Conservation (phyloP, 2,329 filamentous ascomycete genomes). For the Xylaria hypoxylon region DNA sequence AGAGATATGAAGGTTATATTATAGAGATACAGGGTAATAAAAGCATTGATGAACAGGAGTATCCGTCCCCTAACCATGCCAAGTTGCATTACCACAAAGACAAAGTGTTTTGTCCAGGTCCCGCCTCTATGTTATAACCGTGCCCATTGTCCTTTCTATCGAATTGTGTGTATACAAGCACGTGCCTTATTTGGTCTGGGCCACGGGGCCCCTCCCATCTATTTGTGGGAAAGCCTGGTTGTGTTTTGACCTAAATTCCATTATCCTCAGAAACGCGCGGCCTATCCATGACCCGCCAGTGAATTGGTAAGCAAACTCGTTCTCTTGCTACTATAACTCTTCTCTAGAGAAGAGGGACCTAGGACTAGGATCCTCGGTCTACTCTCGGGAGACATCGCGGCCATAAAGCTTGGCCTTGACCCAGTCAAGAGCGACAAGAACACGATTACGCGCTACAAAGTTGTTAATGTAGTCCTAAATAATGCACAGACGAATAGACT, state of each 20-base stretch:
- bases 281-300: constrained; percentile 3
- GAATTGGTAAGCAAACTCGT: constrained; percentile 11
- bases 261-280: not conserved
- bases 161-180: constrained; percentile 27
- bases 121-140: constrained; percentile 30
- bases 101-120: constrained; percentile 25
- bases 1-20: constrained; percentile 25
- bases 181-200: constrained; percentile 18
- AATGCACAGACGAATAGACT: constrained; percentile 57
- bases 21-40: constrained; percentile 29
- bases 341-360: not conserved
- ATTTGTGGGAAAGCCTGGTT: constrained; percentile 6
- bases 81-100: constrained; percentile 14
- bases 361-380: constrained; percentile 46
- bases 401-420: constrained; percentile 96
- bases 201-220: not conserved
- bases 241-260: constrained; percentile 13
- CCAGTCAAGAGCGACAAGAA: constrained; percentile 95
- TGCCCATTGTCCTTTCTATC: constrained; percentile 29
- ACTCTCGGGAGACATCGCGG: constrained; percentile 91
- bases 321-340: constrained; percentile 6
- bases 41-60: constrained; percentile 10
- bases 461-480: constrained; percentile 37
- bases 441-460: constrained; percentile 83
- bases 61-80: constrained; percentile 11